phyloP scores from a whole-genome alignment of 2,329 filamentous ascomycete species.

The Trichoderma sp. region DNA sequence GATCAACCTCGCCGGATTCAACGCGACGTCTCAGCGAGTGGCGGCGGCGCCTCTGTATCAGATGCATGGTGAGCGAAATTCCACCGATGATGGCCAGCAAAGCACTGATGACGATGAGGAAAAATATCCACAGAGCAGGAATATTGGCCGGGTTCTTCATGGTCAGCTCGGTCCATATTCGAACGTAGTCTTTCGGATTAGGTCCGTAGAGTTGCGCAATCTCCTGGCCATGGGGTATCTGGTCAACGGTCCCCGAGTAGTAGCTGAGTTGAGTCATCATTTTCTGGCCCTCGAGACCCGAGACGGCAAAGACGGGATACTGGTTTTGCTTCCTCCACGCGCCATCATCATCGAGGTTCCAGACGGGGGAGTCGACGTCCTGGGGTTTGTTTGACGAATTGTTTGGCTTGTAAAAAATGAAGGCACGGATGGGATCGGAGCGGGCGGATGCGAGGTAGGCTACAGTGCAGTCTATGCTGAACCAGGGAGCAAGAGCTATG shows the following conservation, averaged over 20 bases:
- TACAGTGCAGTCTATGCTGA: conserved; percentile 69
- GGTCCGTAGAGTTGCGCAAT: conserved; percentile 58
- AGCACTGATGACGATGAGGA: conserved; percentile 69
- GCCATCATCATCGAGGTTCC: conserved; percentile 69
- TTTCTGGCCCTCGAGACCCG: conserved; percentile 63
- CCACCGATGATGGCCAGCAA: conserved; percentile 66
- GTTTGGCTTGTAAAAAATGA: conserved; percentile 64
- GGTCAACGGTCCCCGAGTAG: conserved; percentile 75
- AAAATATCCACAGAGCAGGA: conserved; percentile 80
- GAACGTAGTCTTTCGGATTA: conserved; percentile 59
- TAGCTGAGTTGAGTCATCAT: conserved; percentile 71
- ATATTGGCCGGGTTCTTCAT: conserved; percentile 53
- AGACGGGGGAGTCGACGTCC: conserved; percentile 61
- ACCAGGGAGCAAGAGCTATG: conserved; percentile 86
- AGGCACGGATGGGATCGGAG: conserved; percentile 59
- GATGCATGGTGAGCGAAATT: conserved; percentile 74
- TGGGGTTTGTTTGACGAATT: conserved; percentile 64
- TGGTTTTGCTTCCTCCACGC: conserved; percentile 71
- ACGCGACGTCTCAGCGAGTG: conserved; percentile 69
- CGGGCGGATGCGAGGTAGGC: conserved; percentile 68
- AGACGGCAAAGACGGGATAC: conserved; percentile 82
- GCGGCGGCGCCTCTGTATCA: conserved; percentile 72
- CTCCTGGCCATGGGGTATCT: conserved; percentile 59
- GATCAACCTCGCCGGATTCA: conserved; percentile 75
- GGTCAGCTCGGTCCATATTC: conserved; percentile 59